Percentiles rank a stretch among this genome's conserved stretches.
These are phyloP conservation scores for Paxillus rubicundulus DNA, from an alignment of 768 basidiomycete genomes.

Conservation along the genomic window DNA sequence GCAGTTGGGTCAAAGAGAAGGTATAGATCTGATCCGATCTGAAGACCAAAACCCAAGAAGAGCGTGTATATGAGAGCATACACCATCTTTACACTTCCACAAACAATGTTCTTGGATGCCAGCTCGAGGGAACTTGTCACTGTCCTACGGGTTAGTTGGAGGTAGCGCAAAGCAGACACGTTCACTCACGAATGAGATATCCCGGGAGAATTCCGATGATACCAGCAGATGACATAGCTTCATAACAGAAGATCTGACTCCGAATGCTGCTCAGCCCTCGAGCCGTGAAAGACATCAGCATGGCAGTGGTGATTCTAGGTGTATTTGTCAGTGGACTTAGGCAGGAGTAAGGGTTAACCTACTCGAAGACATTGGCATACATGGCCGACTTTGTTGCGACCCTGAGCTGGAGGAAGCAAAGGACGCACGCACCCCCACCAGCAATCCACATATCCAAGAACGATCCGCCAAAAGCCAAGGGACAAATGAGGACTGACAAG, in stretches of 20 bases:
- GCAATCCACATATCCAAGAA: conserved; percentile 86
- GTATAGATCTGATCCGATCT: conserved; percentile 80
- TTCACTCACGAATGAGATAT: conserved; percentile 67
- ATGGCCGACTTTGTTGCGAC: conserved; percentile 74
- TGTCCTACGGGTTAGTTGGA: conserved; percentile 24
- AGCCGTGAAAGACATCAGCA: conserved; percentile 75
- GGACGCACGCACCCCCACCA: conserved; percentile 62
- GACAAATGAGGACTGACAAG: conserved; percentile 76
- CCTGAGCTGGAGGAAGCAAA: conserved; percentile 68
- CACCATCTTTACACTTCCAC: conserved; percentile 84
- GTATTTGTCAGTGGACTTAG: conserved; percentile 7
- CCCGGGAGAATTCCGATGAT: conserved; percentile 91
- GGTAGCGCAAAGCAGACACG: background rate
- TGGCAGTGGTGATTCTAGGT: conserved; percentile 74
- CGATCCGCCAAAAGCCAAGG: conserved; percentile 81
- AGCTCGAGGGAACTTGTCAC: conserved; percentile 83
- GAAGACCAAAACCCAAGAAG: conserved; percentile 81
- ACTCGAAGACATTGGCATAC: conserved; percentile 94
- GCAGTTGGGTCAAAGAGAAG: conserved; percentile 63
- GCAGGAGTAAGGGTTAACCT: conserved; percentile 8
- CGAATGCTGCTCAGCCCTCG: conserved; percentile 80
- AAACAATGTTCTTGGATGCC: conserved; percentile 82
- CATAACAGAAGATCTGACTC: conserved; percentile 82
- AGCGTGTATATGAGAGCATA: conserved; percentile 86
- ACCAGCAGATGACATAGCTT: conserved; percentile 83